Conservation (phyloP, 2,329 filamentous ascomycete genomes). For the Pseudocercospora crystallina region DNA sequence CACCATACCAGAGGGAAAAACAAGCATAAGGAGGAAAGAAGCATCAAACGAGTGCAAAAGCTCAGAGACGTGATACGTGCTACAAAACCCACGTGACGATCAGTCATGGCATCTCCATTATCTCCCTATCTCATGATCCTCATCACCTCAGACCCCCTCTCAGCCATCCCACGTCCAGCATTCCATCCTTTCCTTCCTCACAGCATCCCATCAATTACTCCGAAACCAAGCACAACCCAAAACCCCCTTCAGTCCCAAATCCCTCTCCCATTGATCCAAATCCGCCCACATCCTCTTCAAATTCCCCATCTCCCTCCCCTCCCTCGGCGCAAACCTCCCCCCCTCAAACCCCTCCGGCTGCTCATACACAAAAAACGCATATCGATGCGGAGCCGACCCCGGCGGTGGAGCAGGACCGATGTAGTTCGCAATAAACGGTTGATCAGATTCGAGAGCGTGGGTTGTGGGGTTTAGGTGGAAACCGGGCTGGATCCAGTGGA, state of each 20-base stretch:
- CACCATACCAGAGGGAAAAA: too few relatives aligned
- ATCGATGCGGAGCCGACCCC: conserved; percentile 49
- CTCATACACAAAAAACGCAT: conserved; percentile 30
- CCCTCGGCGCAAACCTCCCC: neutral
- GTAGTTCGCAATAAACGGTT: conserved; percentile 41
- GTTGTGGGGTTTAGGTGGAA: conserved; percentile 27
- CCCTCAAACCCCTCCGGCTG: neutral
- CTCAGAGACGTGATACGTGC: too few relatives aligned
- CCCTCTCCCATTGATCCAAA: neutral
- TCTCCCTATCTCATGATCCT: too few relatives aligned
- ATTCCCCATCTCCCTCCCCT: neutral
- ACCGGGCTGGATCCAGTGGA: conserved; percentile 51
- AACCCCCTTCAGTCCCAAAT: neutral
- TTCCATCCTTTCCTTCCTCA: too few relatives aligned
- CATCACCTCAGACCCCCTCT: too few relatives aligned
- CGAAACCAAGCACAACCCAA: conserved; percentile 13
- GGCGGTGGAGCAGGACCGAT: conserved; percentile 51
- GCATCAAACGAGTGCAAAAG: too few relatives aligned
- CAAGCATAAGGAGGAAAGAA: too few relatives aligned
- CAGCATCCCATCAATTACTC: conserved; percentile 34
- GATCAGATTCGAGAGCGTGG: conserved; percentile 10
- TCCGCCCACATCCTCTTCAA: neutral
- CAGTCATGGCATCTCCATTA: too few relatives aligned
- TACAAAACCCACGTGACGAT: too few relatives aligned
- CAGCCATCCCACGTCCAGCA: too few relatives aligned